These are phyloP conservation scores for Teunomyces stri DNA, from an alignment of 805 yeast species.

Conservation along the genomic window DNA sequence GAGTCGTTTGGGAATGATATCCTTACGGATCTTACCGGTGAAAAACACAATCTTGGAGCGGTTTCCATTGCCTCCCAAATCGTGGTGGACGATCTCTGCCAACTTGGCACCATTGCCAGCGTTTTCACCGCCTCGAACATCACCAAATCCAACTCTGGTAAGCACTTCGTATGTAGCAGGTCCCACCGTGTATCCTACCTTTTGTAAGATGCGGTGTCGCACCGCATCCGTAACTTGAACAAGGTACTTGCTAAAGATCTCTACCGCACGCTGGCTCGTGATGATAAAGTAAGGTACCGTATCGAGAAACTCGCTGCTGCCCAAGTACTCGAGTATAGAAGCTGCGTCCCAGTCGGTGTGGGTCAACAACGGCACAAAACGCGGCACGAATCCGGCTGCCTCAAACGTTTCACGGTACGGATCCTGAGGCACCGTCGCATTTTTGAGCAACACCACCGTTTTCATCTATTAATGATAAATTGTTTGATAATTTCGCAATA, in stretches of 20 bases:
- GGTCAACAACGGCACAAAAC: conserved; percentile 70
- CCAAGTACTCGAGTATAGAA: conserved; percentile 44
- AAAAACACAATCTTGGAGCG: conserved; percentile 55
- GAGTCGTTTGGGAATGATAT: conserved; percentile 70
- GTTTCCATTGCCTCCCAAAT: conserved; percentile 11
- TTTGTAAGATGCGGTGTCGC: conserved; percentile 33
- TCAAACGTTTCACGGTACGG: conserved; percentile 53
- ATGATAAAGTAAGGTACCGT: conserved; percentile 58
- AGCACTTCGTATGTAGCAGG: conserved; percentile 77
- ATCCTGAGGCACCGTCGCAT: conserved; percentile 66
- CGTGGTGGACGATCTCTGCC: conserved; percentile 56
- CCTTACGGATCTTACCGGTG: conserved; percentile 84
- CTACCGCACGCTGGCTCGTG: conserved; percentile 91
- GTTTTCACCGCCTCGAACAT: conserved; percentile 65
- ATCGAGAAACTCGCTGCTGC: conserved; percentile 38
- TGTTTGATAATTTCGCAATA: not conserved
- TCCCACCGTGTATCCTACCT: conserved; percentile 82
- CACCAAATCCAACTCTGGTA: conserved; percentile 57
- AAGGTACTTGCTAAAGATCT: conserved; percentile 56
- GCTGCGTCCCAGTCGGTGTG: conserved; percentile 57
- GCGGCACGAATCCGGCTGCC: conserved; percentile 37
- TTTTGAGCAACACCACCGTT: conserved; percentile 59
- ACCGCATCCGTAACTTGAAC: conserved; percentile 16
- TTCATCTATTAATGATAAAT: not conserved
- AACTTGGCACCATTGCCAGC: conserved; percentile 82